phyloP scores from a whole-genome alignment of 495 filamentous ascomycete species.

The Ramalina intermedia region DNA sequence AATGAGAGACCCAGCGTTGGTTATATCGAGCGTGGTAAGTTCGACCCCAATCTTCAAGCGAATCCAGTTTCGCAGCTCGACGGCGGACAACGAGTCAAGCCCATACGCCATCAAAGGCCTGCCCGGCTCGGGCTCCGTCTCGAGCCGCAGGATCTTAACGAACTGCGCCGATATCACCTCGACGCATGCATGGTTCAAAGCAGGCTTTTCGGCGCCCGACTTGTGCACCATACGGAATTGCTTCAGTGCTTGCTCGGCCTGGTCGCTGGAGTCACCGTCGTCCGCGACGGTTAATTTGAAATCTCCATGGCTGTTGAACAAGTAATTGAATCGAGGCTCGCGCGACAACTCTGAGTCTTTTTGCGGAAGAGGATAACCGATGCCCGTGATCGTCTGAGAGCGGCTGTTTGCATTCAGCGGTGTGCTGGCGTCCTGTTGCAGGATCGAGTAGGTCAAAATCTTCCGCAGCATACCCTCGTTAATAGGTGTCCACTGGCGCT shows the following conservation, averaged over 20 bases:
- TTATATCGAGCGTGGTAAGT: slow-evolving; percentile 2
- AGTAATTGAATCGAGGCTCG: slow-evolving; percentile 8
- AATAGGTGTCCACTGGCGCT: slow-evolving; percentile 15
- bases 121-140: slow-evolving; percentile 14
- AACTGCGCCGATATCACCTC: slow-evolving; percentile 8
- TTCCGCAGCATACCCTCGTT: slow-evolving; percentile 18
- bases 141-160: slow-evolving; percentile 13
- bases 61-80: slow-evolving; percentile 20
- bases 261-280: background rate
- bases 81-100: slow-evolving; percentile 18
- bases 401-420: background rate
- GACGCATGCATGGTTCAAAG: background rate
- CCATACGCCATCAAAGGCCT: slow-evolving; percentile 17
- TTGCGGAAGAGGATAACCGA: slow-evolving; percentile 12
- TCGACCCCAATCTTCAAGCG: slow-evolving; percentile 1
- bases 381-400: slow-evolving; percentile 18
- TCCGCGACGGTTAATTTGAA: too few species aligned
- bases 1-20: background rate
- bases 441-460: slow-evolving; percentile 21
- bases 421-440: slow-evolving; percentile 23
- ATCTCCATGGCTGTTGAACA: background rate
- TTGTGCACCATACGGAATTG: background rate
- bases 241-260: background rate
- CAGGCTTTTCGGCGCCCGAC: background rate
- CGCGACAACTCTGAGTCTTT: slow-evolving; percentile 10